These are phyloP conservation scores for Mytilinidion resinicola DNA, from an alignment of 495 filamentous ascomycete genomes.

Conservation along the genomic window DNA sequence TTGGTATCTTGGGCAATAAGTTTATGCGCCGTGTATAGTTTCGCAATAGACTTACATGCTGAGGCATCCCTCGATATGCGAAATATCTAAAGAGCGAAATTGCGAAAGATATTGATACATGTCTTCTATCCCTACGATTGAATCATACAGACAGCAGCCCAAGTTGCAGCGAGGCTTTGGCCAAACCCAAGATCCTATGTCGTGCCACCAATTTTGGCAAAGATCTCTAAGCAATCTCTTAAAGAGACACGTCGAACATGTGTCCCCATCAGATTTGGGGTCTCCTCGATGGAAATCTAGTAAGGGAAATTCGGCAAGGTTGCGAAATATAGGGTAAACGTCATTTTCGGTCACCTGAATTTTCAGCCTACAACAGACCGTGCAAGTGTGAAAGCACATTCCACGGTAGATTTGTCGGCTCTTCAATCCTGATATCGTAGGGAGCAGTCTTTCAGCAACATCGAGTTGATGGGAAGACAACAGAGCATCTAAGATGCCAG, in stretches of 20 bases:
- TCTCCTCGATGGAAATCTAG: too few species aligned
- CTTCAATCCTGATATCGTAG: too few species aligned
- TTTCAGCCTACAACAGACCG: neutral
- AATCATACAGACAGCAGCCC: neutral
- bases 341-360: neutral
- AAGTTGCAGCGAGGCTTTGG: neutral
- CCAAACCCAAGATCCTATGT: neutral
- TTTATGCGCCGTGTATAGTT: neutral
- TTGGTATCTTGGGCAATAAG: neutral
- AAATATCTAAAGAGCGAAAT: neutral
- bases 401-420: neutral
- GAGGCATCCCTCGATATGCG: neutral
- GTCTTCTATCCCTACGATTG: neutral
- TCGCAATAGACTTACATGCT: neutral
- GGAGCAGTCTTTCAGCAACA: too few species aligned
- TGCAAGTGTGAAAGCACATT: neutral
- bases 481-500: too few species aligned
- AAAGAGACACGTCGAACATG: neutral
- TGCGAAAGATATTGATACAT: neutral
- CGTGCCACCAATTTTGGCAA: neutral
- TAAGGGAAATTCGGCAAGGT: neutral
- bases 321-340: neutral
- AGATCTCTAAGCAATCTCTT: neutral
- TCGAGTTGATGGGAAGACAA: too few species aligned
- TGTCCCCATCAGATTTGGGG: neutral